Conservation (phyloP, 805 yeast species). For the Starmera pachycereana region DNA sequence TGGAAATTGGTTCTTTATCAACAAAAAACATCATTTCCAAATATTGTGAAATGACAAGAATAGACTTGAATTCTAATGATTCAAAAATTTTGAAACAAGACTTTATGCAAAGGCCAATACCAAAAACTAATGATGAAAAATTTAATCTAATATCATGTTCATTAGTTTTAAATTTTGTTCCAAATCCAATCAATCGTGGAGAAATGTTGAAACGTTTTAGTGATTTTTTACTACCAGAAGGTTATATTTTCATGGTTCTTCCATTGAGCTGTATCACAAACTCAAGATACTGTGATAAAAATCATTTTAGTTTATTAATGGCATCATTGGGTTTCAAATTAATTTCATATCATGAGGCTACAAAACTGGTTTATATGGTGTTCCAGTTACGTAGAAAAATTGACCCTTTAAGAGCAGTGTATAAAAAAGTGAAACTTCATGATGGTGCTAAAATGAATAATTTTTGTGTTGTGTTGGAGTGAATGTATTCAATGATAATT, state of each 20-base stretch:
- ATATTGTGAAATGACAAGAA: conserved; percentile 31
- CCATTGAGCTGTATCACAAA: conserved; percentile 83
- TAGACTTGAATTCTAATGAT: conserved; percentile 76
- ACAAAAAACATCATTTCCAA: conserved; percentile 54
- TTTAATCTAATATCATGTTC: conserved; percentile 75
- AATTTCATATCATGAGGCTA: conserved; percentile 42
- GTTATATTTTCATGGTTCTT: conserved; percentile 56
- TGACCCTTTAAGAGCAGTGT: neutral
- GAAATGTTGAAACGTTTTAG: conserved; percentile 59
- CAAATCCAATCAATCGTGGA: conserved; percentile 61
- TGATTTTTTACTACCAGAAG: conserved; percentile 36
- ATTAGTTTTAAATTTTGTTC: conserved; percentile 81
- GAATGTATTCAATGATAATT: too few relatives aligned
- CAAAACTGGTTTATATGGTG: conserved; percentile 67
- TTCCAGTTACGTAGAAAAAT: conserved; percentile 36
- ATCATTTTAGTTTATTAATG: conserved; percentile 36
- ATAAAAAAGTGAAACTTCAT: conserved; percentile 37
- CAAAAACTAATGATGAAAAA: conserved; percentile 30
- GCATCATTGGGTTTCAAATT: conserved; percentile 46
- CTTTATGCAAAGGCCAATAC: conserved; percentile 69
- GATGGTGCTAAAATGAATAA: conserved; percentile 59
- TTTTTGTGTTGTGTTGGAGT: conserved; percentile 41
- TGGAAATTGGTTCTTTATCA: conserved; percentile 81
- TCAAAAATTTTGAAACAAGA: conserved; percentile 68
- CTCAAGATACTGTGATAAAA: conserved; percentile 63